Percentiles rank a stretch among this genome's conserved stretches.
Evolutionary conservation across 2,329 filamentous ascomycete genomes (phyloP).

Genomic region (Aspergillus fischeri): DNA sequence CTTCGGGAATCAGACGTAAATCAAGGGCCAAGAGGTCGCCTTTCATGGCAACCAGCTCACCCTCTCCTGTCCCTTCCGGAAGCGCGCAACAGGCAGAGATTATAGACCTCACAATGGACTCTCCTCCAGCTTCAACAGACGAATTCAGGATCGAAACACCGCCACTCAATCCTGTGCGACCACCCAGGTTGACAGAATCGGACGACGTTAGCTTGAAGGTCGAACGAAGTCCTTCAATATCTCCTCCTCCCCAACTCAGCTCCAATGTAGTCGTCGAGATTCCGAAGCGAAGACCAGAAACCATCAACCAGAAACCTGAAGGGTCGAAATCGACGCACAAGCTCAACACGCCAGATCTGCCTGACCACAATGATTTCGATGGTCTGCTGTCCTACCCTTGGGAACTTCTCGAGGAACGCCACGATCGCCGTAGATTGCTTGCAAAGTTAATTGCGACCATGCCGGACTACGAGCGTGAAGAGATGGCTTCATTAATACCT

Average conservation of each 20-base stretch:
- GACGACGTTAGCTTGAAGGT: slow-evolving; percentile 3
- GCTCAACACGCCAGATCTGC: slow-evolving; percentile 2
- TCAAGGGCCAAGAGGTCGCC: slow-evolving; percentile 3
- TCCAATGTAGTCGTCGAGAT: slow-evolving; percentile 6
- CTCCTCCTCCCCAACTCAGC: slow-evolving; percentile 11
- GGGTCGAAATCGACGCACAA: not conserved
- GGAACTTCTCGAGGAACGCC: slow-evolving; percentile 30
- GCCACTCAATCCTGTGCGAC: slow-evolving; percentile 28
- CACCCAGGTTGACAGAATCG: slow-evolving; percentile 4
- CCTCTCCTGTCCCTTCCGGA: not conserved
- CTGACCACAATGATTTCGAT: slow-evolving; percentile 20
- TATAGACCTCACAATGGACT: not conserved
- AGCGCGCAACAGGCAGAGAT: not conserved
- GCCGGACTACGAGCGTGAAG: slow-evolving; percentile 15
- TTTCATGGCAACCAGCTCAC: slow-evolving; percentile 10
- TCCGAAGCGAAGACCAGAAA: not conserved
- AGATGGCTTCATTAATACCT: slow-evolving; percentile 11
- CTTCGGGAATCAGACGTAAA: slow-evolving; percentile 15
- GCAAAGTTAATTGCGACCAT: slow-evolving; percentile 26
- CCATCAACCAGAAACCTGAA: not conserved
- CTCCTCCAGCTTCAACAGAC: slow-evolving; percentile 9
- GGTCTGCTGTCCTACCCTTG: slow-evolving; percentile 32
- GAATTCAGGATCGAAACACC: slow-evolving; percentile 33
- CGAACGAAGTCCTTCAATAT: slow-evolving; percentile 13
- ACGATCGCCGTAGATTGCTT: slow-evolving; percentile 36